Evolutionary conservation across 1,284 basidiomycete species (phyloP), one percentile per base, ranked within the genome.

Genomic region (Sanghuangporus baumii): DNA sequence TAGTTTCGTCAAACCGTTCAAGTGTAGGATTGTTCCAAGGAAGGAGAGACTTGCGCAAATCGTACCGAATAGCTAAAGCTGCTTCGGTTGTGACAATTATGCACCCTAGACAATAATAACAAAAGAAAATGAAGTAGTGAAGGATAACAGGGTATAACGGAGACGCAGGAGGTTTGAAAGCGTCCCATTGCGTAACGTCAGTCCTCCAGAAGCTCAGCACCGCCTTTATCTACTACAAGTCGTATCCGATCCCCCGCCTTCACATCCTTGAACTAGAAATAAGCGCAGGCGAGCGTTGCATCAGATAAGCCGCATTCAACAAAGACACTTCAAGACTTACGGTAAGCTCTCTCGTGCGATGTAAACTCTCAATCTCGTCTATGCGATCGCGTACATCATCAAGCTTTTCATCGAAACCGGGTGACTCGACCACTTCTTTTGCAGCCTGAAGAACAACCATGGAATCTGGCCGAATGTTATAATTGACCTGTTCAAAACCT

Each of bases 381-480:
- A 94, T 85, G 37, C 91, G 80, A 67, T 83, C 82, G 57, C 87
- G 79, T 31, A 93, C 91, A 63, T 77, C 78, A 60, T 91, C 81
- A 14, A 94, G 79, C 57, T 85, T 70, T 36, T 89, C 84, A 63
- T 93, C 85, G 71, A 94, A 93, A 14, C 84, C 86, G 55, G 88
- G 84, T 70, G 84, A 83, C 38, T 84, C 77, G 36, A 88, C 85
- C 9, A 93, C 86, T 67, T 88, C 78, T 65, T 81, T 78, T 11
- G 87, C 87, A 36, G 89, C 87, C 62, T 84, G 83, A 5, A 93
- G 77, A 54, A 90, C 82, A 38, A 91, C 76, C 76, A 88, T 83
- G 0, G 87, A 92, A 73, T 93, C 92, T 14, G 89, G 88, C 50
- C 87, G 85, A 14, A 94, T 87, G 62, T 91, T 82, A 71, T 91